A percentile compares a stretch with the other conserved stretches of the same genome.
Conservation (phyloP, 108 stramenopile genomes). For the Cylindrotheca fusiformis region DNA sequence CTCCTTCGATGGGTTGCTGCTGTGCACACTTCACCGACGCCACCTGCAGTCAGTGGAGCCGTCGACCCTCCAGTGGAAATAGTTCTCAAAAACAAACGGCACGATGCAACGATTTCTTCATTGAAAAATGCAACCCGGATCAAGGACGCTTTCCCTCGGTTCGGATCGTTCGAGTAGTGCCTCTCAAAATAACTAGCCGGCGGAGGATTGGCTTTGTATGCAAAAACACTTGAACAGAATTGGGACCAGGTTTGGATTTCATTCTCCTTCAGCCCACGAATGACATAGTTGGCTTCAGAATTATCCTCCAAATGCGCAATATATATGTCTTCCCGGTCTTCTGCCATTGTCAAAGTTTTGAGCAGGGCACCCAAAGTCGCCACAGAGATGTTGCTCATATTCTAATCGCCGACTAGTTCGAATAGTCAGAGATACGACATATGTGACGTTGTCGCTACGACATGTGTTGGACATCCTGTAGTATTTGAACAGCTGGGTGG, state of each 20-base stretch:
- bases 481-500: too few relatives aligned
- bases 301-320: not conserved
- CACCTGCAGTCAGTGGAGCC: constrained; percentile 36
- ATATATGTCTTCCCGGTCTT: not conserved
- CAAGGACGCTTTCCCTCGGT: constrained; percentile 31
- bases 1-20: constrained; percentile 44
- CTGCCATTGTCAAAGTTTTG: constrained; percentile 18
- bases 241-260: constrained; percentile 48
- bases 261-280: constrained; percentile 22
- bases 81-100: constrained; percentile 56
- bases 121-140: constrained; percentile 44
- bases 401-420: too few relatives aligned
- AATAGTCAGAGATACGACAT: too few relatives aligned
- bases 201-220: constrained; percentile 69
- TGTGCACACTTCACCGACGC: constrained; percentile 83
- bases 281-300: constrained; percentile 4
- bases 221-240: constrained; percentile 69
- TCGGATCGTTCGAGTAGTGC: constrained; percentile 72
- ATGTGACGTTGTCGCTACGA: too few relatives aligned
- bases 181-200: constrained; percentile 61
- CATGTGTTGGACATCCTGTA: too few relatives aligned
- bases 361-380: too few relatives aligned
- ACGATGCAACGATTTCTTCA: constrained; percentile 56
- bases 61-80: constrained; percentile 30
- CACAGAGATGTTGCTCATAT: too few relatives aligned